phyloP scores from a whole-genome alignment of 2,329 filamentous ascomycete species.

The Alternaria sp. region DNA sequence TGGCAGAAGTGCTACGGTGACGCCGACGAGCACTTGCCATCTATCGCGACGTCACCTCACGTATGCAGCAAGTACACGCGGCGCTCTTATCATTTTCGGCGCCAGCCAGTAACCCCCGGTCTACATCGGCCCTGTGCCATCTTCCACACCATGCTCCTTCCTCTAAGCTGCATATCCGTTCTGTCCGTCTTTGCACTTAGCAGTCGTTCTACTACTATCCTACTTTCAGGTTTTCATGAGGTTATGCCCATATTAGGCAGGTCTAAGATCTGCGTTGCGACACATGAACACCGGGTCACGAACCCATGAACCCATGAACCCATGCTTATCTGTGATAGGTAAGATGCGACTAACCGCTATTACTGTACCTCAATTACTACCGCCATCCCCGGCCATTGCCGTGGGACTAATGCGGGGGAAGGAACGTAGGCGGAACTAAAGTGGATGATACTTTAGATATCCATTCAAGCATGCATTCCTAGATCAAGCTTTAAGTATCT shows the following conservation, averaged over 20 bases:
- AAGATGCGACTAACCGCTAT: background rate
- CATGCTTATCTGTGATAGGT: background rate
- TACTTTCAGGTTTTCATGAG: background rate
- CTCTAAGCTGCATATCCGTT: background rate
- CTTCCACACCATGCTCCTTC: background rate
- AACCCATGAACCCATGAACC: background rate
- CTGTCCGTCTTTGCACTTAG: background rate
- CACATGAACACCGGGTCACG: background rate
- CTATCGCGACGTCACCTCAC: background rate
- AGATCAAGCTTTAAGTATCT: slow-evolving; percentile 3
- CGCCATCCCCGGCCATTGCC: background rate
- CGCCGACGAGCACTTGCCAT: background rate
- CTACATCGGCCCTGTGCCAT: background rate
- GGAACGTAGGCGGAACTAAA: background rate
- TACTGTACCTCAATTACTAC: background rate
- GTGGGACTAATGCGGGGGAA: background rate
- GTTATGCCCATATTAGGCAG: background rate
- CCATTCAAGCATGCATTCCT: background rate
- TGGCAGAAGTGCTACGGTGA: background rate
- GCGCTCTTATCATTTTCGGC: background rate
- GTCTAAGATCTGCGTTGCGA: background rate
- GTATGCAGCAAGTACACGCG: background rate
- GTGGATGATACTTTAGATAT: background rate
- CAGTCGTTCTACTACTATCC: background rate
- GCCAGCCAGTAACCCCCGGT: background rate